Evolutionary conservation across 2,329 filamentous ascomycete genomes (phyloP), one percentile per base, ranked within the genome.

Genomic region (Paraphaeosphaeria sporulosa): DNA sequence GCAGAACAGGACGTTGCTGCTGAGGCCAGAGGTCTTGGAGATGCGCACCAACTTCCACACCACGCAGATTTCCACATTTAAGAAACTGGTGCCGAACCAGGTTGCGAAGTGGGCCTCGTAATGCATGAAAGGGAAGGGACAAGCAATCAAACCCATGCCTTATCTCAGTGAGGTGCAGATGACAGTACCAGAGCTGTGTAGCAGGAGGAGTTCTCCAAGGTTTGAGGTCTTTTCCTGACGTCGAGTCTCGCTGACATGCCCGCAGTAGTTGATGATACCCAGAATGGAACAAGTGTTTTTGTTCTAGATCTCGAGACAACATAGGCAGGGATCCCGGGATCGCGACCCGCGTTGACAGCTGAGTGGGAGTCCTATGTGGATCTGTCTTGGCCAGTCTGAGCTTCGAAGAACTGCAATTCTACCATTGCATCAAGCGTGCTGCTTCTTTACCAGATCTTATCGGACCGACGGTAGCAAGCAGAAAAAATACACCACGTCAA

Each of bases 1-100:
- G 23, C 55, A 78, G 7, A 78, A 84, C 64, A 71, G 61, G 58
- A 82, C 80, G 9, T 59, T 80, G 51, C 66, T 74, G 48, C 34
- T 66, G 15, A 62, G 73, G 7, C 69, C 71, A 5, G 74, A 76
- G 36, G 62, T 77, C 2, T 61, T 71, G 55, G 63, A 73, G 19
- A 64, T 67, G 40, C 72, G 68, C 59, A 71, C 66, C 57, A 55
- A 65, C 21, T 67, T 74, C 30, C 76, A 79, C 59, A 61, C 61
- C 49, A 78, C 74, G 55, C 75, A 78, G 57, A 54, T 79, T 44
- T 71, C 78, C 6, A 72, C 75, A 54, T 76, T 76, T 55, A 70
- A 66, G 58, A 72, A 69, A 52, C 58, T 79, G 23, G 65, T 79
- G 13, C 71, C 76, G 15, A 78, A 78, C 51, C 72, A 78, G 44